These are phyloP conservation scores for Macaranga tanarius DNA, from an alignment of 441 rosid genomes.

Conservation along the genomic window DNA sequence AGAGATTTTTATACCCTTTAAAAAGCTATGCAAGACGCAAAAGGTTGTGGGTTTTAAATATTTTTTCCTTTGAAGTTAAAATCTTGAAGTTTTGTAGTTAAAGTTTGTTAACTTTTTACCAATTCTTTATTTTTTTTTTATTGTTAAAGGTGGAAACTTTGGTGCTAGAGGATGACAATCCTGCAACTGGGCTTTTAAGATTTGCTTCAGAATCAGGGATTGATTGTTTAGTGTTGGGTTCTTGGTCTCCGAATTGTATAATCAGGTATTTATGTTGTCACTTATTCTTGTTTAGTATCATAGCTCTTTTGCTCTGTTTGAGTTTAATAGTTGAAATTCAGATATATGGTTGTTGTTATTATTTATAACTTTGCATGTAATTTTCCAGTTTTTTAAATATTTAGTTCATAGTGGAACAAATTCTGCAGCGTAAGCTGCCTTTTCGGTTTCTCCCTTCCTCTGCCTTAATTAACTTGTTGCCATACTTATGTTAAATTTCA, in stretches of 20 bases:
- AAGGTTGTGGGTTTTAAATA: conserved; percentile 20
- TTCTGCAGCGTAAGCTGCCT: neutral
- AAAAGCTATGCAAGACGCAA: conserved; percentile 47
- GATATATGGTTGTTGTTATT: neutral
- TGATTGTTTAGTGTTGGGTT: conserved; percentile 66
- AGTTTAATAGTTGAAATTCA: neutral
- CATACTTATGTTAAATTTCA: conserved; percentile 16
- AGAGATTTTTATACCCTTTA: conserved; percentile 51
- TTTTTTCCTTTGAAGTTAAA: neutral
- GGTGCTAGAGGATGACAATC: conserved; percentile 64
- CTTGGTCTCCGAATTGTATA: conserved; percentile 50
- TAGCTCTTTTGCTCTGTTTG: neutral
- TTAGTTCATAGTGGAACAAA: neutral
- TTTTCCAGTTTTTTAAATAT: neutral
- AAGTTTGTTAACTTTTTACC: neutral
- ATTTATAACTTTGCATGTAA: neutral
- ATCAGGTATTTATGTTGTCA: conserved; percentile 38
- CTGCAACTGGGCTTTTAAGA: conserved; percentile 60
- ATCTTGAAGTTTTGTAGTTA: neutral
- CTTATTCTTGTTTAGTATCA: neutral
- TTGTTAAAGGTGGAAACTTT: conserved; percentile 55
- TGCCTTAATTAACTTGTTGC: neutral
- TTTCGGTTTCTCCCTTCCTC: neutral
- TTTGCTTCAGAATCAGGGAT: conserved; percentile 49
- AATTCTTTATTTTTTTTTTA: conserved; percentile 12